These are phyloP conservation scores for Candida albicans DNA, from an alignment of 1,139 yeast genomes.

Conservation along the genomic window DNA sequence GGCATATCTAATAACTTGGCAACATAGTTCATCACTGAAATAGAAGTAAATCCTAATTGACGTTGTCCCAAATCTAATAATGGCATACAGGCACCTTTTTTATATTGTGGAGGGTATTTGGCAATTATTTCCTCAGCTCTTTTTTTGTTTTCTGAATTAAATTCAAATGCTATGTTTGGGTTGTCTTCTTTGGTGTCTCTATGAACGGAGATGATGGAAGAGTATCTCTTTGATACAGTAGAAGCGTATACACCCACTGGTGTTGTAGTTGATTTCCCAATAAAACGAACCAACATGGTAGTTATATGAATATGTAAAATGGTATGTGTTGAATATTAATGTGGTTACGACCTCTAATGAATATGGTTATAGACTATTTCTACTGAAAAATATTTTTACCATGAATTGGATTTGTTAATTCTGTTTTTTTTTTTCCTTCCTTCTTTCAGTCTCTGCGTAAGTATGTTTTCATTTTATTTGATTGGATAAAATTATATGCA, in stretches of 20 bases:
- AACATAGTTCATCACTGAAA: constrained; percentile 90
- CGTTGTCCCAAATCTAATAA: constrained; percentile 85
- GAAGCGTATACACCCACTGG: constrained; percentile 2
- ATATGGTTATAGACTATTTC: too few species aligned
- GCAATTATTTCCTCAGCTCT: constrained; percentile 74
- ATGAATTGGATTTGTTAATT: neutral
- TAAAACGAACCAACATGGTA: constrained; percentile 16
- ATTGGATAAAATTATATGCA: constrained; percentile 10
- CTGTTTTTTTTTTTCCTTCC: neutral
- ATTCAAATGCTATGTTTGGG: constrained; percentile 69
- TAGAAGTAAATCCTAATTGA: constrained; percentile 84
- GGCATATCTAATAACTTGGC: constrained; percentile 87
- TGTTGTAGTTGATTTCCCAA: constrained; percentile 6
- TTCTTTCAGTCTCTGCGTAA: constrained; percentile 4
- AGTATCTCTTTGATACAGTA: constrained; percentile 25
- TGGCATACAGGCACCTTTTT: constrained; percentile 89
- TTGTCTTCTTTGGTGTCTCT: constrained; percentile 72
- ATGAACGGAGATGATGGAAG: constrained; percentile 63
- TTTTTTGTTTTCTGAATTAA: constrained; percentile 63
- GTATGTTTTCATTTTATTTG: constrained; percentile 10
- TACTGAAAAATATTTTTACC: neutral
- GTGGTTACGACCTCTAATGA: neutral
- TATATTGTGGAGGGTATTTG: constrained; percentile 83
- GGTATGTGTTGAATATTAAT: neutral
- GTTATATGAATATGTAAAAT: neutral